These are phyloP conservation scores for Cryptosporidium sp. DNA, from an alignment of 169 alveolate species.

Conservation along the genomic window DNA sequence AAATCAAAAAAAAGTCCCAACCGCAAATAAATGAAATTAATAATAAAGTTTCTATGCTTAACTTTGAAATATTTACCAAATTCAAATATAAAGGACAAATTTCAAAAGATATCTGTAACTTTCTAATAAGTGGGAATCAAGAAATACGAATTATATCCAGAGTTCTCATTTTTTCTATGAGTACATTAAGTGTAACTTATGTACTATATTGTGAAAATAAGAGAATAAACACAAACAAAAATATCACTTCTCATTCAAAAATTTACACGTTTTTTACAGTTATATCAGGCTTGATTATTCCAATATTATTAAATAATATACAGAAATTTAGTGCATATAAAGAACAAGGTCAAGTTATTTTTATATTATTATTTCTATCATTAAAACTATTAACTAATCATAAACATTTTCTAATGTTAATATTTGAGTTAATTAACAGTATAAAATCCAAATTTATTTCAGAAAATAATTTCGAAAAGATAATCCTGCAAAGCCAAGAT, in stretches of 20 bases:
- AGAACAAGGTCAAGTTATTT: slow-evolving; percentile 57
- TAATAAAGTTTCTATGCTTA: background rate
- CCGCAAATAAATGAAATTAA: background rate
- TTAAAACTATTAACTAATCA: slow-evolving; percentile 38
- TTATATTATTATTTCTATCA: slow-evolving; percentile 44
- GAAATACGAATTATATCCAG: background rate
- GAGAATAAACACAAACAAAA: slow-evolving; percentile 1
- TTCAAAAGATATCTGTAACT: slow-evolving; percentile 29
- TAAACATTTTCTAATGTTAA: slow-evolving; percentile 20
- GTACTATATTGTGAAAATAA: slow-evolving; percentile 25
- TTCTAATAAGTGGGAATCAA: slow-evolving; percentile 25
- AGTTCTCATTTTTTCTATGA: background rate
- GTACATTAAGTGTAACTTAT: background rate
- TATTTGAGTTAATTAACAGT: slow-evolving; percentile 6
- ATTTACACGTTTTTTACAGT: slow-evolving; percentile 13
- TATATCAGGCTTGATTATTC: slow-evolving; percentile 32
- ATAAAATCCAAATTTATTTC: slow-evolving; percentile 24
- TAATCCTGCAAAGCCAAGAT: slow-evolving; percentile 12
- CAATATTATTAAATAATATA: slow-evolving; percentile 32
- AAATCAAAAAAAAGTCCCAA: slow-evolving; percentile 45
- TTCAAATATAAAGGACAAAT: background rate
- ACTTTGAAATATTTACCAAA: background rate
- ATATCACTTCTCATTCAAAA: slow-evolving; percentile 11
- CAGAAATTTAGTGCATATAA: slow-evolving; percentile 30
- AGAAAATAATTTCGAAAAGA: slow-evolving; percentile 25